These are phyloP conservation scores for Coniochaeta sp. DNA, from an alignment of 2,329 filamentous ascomycete species.

Conservation along the genomic window DNA sequence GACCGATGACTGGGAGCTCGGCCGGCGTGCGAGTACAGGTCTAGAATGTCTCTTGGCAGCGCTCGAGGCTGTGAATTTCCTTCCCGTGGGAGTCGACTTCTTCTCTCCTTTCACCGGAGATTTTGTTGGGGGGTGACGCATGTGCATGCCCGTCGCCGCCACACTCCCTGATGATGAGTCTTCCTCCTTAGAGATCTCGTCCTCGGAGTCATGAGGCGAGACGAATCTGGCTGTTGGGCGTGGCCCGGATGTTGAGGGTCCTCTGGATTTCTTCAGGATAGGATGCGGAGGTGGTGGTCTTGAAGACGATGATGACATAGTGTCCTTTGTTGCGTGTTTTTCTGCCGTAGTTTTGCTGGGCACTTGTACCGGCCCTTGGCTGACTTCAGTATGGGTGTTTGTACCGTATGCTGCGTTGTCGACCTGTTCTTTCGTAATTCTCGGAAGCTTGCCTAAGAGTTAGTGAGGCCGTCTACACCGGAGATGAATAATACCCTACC, in stretches of 20 bases:
- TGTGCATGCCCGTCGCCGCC: conserved; percentile 14
- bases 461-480: neutral
- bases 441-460: neutral
- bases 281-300: conserved; percentile 44
- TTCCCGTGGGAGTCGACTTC: conserved; percentile 14
- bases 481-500: conserved; percentile 24
- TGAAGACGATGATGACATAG: conserved; percentile 28
- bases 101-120: conserved; percentile 15
- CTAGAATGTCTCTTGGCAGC: conserved; percentile 33
- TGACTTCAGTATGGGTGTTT: neutral
- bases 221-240: conserved; percentile 55
- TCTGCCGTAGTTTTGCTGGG: conserved; percentile 11
- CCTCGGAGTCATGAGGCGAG: conserved; percentile 42
- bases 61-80: conserved; percentile 35
- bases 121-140: conserved; percentile 7
- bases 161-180: conserved; percentile 34
- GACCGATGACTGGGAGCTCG: conserved; percentile 39
- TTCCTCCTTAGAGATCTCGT: conserved; percentile 27
- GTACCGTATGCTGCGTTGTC: neutral
- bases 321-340: conserved; percentile 13
- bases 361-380: neutral
- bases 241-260: conserved; percentile 43
- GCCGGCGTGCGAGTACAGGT: conserved; percentile 35
- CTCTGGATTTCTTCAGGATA: conserved; percentile 52
- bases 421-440: neutral